phyloP scores from a whole-genome alignment of 495 filamentous ascomycete species.

The Xylaria curta region DNA sequence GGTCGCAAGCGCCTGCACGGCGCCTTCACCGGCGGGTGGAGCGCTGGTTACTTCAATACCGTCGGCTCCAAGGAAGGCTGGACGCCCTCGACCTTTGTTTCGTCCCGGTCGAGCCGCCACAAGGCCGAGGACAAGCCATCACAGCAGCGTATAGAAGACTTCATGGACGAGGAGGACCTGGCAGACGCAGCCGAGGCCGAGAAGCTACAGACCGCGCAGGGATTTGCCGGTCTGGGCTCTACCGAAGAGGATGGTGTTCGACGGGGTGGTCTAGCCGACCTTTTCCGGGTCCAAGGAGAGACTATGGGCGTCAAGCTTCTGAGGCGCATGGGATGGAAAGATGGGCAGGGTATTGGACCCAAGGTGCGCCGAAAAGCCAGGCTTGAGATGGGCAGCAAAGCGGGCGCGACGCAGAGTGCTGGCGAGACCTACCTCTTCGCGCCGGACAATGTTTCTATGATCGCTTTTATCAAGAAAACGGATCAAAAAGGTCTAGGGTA shows the following conservation, averaged over 20 bases:
- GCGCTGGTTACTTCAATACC: conserved; percentile 97
- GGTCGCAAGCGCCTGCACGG: conserved; percentile 92
- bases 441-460: conserved; percentile 81
- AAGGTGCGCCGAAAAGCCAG: conserved; percentile 80
- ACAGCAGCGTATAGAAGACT: conserved; percentile 82
- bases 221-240: conserved; percentile 79
- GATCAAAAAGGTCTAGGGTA: conserved; percentile 86
- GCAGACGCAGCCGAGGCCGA: conserved; percentile 82
- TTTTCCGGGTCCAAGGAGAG: conserved; percentile 77
- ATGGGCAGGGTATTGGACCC: conserved; percentile 90
- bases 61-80: conserved; percentile 99
- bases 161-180: conserved; percentile 98
- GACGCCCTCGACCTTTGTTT: conserved; percentile 90
- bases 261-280: conserved; percentile 68
- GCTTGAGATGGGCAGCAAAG: conserved; percentile 61
- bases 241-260: conserved; percentile 62
- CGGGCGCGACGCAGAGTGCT: conserved; percentile 41
- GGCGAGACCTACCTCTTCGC: conserved; percentile 79
- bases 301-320: conserved; percentile 90
- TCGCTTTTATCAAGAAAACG: conserved; percentile 75
- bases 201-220: conserved; percentile 70
- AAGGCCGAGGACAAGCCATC: conserved; percentile 63
- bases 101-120: conserved; percentile 79
- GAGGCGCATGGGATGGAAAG: conserved; percentile 95
- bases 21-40: conserved; percentile 96